phyloP scores from a whole-genome alignment of 2,329 filamentous ascomycete genomes.

The Sodiomyces alkalinus region DNA sequence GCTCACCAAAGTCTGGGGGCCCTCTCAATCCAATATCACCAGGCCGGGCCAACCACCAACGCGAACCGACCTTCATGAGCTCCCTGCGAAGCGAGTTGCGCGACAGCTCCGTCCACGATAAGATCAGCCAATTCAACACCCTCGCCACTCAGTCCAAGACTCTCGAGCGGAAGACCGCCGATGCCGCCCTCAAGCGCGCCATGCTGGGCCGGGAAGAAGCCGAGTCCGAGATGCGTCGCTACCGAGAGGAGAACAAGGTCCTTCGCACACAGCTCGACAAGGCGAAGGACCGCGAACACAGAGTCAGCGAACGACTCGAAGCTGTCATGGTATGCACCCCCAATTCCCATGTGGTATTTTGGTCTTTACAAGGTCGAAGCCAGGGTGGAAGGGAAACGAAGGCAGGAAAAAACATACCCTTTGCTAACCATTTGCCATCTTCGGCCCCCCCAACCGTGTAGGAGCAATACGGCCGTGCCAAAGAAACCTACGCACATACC shows the following conservation, averaged over 20 bases:
- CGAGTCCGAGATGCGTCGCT: conserved; percentile 49
- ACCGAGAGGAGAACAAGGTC: conserved; percentile 42
- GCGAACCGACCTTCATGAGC: conserved; percentile 21
- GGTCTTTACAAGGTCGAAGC: too few species aligned
- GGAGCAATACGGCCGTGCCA: conserved; percentile 56
- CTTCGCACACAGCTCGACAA: conserved; percentile 48
- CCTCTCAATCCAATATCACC: conserved; percentile 47
- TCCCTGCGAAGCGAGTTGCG: conserved; percentile 24
- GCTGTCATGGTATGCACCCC: conserved; percentile 58
- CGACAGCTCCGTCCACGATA: conserved; percentile 48
- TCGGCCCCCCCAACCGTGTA: conserved; percentile 15
- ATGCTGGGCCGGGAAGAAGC: conserved; percentile 57
- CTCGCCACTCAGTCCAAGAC: conserved; percentile 45
- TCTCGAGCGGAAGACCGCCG: conserved; percentile 47
- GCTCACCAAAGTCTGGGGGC: conserved; percentile 31
- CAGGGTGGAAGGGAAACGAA: too few species aligned
- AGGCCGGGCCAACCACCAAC: conserved; percentile 43
- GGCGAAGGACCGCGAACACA: conserved; percentile 48
- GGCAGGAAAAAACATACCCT: too few species aligned
- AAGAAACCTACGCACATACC: conserved; percentile 53
- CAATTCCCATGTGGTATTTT: too few species aligned
- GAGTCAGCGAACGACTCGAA: conserved; percentile 51
- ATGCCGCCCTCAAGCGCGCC: conserved; percentile 50
- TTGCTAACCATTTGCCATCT: conserved; percentile 2
- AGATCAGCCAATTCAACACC: conserved; percentile 59